Percentiles rank a stretch among this genome's conserved stretches.
Evolutionary conservation across 2,329 filamentous ascomycete genomes (phyloP).

Genomic region (Paramyrothecium sp.): DNA sequence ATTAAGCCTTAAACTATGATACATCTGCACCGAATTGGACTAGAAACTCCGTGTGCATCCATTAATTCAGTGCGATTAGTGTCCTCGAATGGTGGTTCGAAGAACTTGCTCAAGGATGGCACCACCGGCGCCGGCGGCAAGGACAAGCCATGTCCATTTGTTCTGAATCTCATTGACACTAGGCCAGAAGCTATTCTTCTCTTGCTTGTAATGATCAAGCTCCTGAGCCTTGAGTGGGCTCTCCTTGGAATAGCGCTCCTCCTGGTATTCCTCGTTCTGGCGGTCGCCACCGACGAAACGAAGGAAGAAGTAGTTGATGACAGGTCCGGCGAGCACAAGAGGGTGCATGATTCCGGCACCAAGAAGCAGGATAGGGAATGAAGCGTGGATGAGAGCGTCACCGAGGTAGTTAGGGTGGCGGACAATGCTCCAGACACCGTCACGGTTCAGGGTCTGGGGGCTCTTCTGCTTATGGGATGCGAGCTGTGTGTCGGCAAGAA

Average conservation of each 20-base stretch:
- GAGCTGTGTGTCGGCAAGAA: slow-evolving; percentile 1
- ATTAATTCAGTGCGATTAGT: neutral
- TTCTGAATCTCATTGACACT: neutral
- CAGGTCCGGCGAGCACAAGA: neutral
- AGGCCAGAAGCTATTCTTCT: slow-evolving; percentile 4
- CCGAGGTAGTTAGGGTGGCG: slow-evolving; percentile 4
- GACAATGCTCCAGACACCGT: slow-evolving; percentile 5
- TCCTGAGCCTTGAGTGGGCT: slow-evolving; percentile 1
- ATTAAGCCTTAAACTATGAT: neutral
- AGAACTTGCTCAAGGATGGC: neutral
- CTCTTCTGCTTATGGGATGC: neutral
- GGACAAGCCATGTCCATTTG: slow-evolving; percentile 1
- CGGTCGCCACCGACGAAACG: slow-evolving; percentile 1
- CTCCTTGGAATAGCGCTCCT: slow-evolving; percentile 1
- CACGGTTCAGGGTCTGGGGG: neutral
- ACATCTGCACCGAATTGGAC: neutral
- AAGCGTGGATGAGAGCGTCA: slow-evolving; percentile 3
- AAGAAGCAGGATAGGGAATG: slow-evolving; percentile 1
- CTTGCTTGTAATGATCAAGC: neutral
- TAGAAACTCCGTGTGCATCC: too few relatives aligned
- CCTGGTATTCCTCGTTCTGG: slow-evolving; percentile 1
- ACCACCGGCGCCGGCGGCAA: neutral
- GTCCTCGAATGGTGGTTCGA: neutral
- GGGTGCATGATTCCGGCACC: slow-evolving; percentile 3
- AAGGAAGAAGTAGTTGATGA: slow-evolving; percentile 5